Evolutionary conservation across 2,329 filamentous ascomycete genomes (phyloP), one percentile per base, ranked within the genome.

Genomic region (Cryphonectria japonica): DNA sequence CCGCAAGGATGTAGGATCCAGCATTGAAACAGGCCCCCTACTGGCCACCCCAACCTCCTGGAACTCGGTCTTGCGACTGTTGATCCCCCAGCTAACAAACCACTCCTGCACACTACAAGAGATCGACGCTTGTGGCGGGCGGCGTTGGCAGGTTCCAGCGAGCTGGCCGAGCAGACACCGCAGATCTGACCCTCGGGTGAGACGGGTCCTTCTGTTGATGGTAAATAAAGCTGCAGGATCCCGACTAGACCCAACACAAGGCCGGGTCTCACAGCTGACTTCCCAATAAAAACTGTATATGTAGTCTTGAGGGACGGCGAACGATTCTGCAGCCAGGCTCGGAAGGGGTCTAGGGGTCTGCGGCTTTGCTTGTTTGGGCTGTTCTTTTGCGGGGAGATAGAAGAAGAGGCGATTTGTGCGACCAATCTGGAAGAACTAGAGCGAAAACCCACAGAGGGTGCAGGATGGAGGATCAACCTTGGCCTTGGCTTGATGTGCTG

Each of bases 1-100:
- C 41, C 63, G 43, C 41, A 50, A 50, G 43, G 43, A 50, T 66
- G 63, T 8, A 50, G 43, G 63, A 37, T 52, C 32, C 43, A 37
- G 63, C 26, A 34, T 7, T 66, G 63, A 66, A 54, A 66, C 63
- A 43, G 62, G 57, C 26, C 61, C 60, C n/a, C 37, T 41, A 37
- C 39, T 16, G 43, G 63, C 63, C 63, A 19, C 34, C 63, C 43
- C 43, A 66, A 37, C 63, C 63, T 52, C 63, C 29, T 50, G 63
- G 63, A 34, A 8, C 9, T 66, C 26, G 22, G 37, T 43, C 32
- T 37, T 19, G 16, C 63, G 63, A 50, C 13, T 43, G 29, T 34
- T 52, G 62, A 65, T 32, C 43, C 5, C 39, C 5, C 39, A 22
- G 13, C 16, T 5, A 22, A 13, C 41, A 43, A 3, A 34, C 34